Base-by-base conservation (phyloP, 1,284 basidiomycete genomes). In the Rhodotorula sp. region DNA sequence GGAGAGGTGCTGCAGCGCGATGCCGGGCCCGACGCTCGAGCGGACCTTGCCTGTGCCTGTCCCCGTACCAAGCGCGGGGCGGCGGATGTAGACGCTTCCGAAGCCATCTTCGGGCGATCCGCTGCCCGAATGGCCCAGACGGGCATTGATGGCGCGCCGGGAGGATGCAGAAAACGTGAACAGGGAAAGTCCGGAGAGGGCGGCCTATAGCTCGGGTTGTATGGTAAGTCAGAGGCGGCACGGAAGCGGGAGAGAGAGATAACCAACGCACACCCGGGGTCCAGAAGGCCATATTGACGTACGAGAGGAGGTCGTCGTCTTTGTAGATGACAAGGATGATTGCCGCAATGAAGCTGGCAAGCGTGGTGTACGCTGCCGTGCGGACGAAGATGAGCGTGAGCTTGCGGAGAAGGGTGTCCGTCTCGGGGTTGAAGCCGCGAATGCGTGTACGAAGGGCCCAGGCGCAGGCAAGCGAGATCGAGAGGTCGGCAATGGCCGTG, bases 351-450 rank as follows among this genome's bases (percentile, higher is more conserved):
- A 66, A 7, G 10, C 61, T 66, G 7, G 66, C 29, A 29, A 73
- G 22, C 19, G 71, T 50, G 3, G 71, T 73, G 65, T 67, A 73
- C 0, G 67, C 37, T 6, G 71, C 68, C 12, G 71, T 70, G 1
- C 67, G 54, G 3, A 70, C 4, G 4, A 54, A 68, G 22, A 70
- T 66, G 1, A 54, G 15, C 27, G 65, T 62, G 7, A 73, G 50
- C 19, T n/a, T 39, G 19, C 68, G 62, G 1, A 73, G 58, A 7
- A 68, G 22, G 4, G 46, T 46, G 32, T 73, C 72, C 17, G 72
- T 73, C 34, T 39, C 37, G 3, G n/a, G 34, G 56, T 70, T 73
- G 61, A 73, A 73, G 41, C 64, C 54, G 6, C 58, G 59, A 7
- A 70, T 68, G 3, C 72, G 57, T 1, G 41, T 12, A 2, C 50